Evolutionary conservation across 768 basidiomycete species (phyloP).

Genomic region (Termitomyces sp.): DNA sequence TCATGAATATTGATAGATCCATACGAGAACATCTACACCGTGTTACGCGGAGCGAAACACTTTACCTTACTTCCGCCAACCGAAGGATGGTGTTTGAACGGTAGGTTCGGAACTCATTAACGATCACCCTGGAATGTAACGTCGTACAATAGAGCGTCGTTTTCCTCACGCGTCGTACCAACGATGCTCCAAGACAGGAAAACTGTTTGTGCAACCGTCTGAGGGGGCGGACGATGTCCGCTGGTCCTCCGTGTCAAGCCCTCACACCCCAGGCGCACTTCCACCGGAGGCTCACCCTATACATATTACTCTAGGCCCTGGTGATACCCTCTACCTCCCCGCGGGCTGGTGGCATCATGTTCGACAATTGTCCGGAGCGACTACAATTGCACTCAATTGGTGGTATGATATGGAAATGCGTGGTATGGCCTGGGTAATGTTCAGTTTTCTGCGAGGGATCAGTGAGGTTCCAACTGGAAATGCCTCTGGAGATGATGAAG

Average conservation of each 20-base stretch:
- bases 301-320: conserved; percentile 55
- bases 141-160: conserved; percentile 39
- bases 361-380: conserved; percentile 50
- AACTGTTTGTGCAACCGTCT: conserved; percentile 20
- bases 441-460: conserved; percentile 53
- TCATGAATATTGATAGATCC: conserved; percentile 29
- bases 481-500: conserved; percentile 2
- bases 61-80: conserved; percentile 86
- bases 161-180: conserved; percentile 67
- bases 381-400: conserved; percentile 76
- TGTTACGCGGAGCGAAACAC: conserved; percentile 77
- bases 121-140: not conserved
- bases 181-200: conserved; percentile 30
- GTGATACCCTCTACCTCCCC: conserved; percentile 87
- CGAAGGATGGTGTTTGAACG: conserved; percentile 80
- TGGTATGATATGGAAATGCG: conserved; percentile 83
- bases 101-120: conserved; percentile 30
- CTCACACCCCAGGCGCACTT: conserved; percentile 39
- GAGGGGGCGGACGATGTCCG: conserved; percentile 40
- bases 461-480: conserved; percentile 33
- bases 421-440: conserved; percentile 65
- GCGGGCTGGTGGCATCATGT: conserved; percentile 94
- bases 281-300: conserved; percentile 58
- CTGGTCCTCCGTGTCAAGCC: conserved; percentile 77
- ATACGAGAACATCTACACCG: conserved; percentile 91